These are phyloP conservation scores for Poa annua DNA, from an alignment of 176 grass and related monocot genomes.

Conservation along the genomic window DNA sequence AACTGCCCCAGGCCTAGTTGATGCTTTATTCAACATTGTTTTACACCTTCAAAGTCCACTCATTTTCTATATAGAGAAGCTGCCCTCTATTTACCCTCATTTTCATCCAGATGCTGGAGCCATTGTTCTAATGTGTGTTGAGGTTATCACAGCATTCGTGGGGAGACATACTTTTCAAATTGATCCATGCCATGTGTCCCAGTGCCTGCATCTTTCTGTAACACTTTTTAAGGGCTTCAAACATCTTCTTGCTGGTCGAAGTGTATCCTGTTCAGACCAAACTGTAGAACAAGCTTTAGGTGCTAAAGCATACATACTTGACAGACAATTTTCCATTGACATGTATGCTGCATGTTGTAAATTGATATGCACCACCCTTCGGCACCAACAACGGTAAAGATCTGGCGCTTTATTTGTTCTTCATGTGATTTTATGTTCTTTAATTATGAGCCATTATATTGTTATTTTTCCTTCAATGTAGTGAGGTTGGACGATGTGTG, in stretches of 20 bases:
- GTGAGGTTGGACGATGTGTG: conserved; percentile 71
- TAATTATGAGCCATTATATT: conserved; percentile 22
- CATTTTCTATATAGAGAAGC: conserved; percentile 75
- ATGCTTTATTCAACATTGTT: conserved; percentile 79
- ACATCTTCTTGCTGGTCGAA: conserved; percentile 44
- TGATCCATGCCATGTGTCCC: conserved; percentile 66
- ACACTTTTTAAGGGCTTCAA: conserved; percentile 80
- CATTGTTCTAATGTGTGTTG: conserved; percentile 79
- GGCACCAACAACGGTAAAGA: conserved; percentile 72
- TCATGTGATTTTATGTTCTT: conserved; percentile 36
- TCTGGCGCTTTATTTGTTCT: conserved; percentile 23
- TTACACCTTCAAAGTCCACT: conserved; percentile 74
- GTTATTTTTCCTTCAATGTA: conserved; percentile 28
- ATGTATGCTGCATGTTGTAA: conserved; percentile 96
- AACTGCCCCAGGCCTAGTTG: conserved; percentile 65
- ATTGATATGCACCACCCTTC: conserved; percentile 73
- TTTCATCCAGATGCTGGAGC: conserved; percentile 73
- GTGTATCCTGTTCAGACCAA: conserved; percentile 27
- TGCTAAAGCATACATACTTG: conserved; percentile 54
- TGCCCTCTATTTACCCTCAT: conserved; percentile 30
- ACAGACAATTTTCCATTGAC: conserved; percentile 76
- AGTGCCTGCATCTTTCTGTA: conserved; percentile 73
- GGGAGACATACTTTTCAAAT: conserved; percentile 75
- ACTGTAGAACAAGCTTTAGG: conserved; percentile 27
- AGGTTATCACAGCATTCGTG: conserved; percentile 79